Evolutionary conservation across 768 basidiomycete genomes (phyloP).

Genomic region (Cantharellus anzutake): DNA sequence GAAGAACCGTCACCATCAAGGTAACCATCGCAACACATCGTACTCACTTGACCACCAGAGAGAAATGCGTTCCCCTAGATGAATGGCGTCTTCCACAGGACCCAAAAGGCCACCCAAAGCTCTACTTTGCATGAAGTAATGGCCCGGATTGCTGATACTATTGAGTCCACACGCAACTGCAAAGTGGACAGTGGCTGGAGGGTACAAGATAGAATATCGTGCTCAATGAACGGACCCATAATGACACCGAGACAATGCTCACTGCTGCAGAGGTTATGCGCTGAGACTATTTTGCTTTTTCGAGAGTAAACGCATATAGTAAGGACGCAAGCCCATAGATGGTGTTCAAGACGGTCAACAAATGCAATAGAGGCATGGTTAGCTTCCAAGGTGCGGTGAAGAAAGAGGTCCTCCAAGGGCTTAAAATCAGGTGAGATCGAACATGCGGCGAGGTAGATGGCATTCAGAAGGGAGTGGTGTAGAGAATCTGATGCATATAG

Average conservation of each 20-base stretch:
- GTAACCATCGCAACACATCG: too few species aligned
- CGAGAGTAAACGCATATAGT: neutral
- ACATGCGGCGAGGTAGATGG: neutral
- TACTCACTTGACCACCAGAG: neutral
- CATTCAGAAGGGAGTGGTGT: neutral
- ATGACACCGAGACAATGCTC: neutral
- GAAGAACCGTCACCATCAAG: too few species aligned
- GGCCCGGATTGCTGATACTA: neutral
- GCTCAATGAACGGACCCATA: neutral
- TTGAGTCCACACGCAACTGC: neutral
- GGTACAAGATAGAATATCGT: neutral
- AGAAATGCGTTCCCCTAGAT: neutral
- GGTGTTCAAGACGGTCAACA: neutral
- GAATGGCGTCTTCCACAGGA: neutral
- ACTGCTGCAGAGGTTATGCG: neutral
- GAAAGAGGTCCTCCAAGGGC: neutral
- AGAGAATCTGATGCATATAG: neutral
- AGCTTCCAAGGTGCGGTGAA: neutral
- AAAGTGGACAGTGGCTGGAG: neutral
- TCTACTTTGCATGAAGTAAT: neutral
- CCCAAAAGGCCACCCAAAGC: neutral
- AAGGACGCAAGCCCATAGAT: neutral
- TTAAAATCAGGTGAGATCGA: neutral
- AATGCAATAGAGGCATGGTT: neutral
- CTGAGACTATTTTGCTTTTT: neutral